phyloP scores from a whole-genome alignment of 225 moss, liverwort and hornwort genomes.

The Climacium dendroides region DNA sequence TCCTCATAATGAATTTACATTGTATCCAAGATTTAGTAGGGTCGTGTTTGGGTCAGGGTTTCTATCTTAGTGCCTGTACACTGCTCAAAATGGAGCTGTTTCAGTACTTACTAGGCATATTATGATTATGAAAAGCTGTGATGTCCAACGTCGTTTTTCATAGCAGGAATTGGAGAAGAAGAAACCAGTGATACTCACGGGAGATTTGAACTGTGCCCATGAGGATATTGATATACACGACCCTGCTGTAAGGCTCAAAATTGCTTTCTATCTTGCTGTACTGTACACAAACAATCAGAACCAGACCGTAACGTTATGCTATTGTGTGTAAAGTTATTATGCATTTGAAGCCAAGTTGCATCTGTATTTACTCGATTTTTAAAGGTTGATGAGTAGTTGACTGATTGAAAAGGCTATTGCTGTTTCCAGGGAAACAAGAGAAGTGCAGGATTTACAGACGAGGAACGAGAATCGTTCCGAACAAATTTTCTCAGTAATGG shows the following conservation, averaged over 20 bases:
- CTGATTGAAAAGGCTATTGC: background rate
- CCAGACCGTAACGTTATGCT: background rate
- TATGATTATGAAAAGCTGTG: background rate
- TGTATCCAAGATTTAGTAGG: background rate
- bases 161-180: conserved; percentile 69
- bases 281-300: background rate
- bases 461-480: conserved; percentile 74
- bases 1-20: background rate
- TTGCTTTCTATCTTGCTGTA: background rate
- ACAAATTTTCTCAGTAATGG: conserved; percentile 66
- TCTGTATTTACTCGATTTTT: background rate
- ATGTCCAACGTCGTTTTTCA: background rate
- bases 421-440: conserved; percentile 55
- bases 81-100: background rate
- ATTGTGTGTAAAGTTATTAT: background rate
- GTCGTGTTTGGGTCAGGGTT: background rate
- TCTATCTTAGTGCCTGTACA: background rate
- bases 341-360: background rate
- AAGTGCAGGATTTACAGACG: conserved; percentile 79
- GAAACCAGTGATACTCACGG: conserved; percentile 85
- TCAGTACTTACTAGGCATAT: background rate
- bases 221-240: conserved; percentile 75
- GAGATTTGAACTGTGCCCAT: conserved; percentile 82
- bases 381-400: background rate
- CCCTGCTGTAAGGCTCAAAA: conserved; percentile 45